Percentiles rank a stretch among this genome's conserved stretches.
These are phyloP conservation scores for Coniella lustricola DNA, from an alignment of 2,329 filamentous ascomycete genomes.

Conservation along the genomic window DNA sequence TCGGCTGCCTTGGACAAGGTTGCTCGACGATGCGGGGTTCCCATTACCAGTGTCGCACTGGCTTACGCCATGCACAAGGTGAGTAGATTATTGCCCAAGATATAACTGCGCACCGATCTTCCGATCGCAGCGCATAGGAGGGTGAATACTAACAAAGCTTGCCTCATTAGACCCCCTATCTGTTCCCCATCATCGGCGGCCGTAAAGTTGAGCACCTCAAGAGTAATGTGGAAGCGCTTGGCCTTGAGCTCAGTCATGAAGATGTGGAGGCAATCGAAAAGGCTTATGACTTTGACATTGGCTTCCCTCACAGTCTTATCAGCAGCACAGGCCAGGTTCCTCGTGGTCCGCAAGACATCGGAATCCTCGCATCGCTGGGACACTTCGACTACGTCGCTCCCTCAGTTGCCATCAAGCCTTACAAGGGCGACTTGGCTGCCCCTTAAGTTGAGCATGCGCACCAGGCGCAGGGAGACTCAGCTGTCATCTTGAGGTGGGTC, in stretches of 20 bases:
- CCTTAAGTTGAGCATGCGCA: no score
- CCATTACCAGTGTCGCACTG: constrained; percentile 48
- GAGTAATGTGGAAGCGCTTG: constrained; percentile 62
- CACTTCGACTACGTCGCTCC: constrained; percentile 43
- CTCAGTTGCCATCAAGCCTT: constrained; percentile 15
- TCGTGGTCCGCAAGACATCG: constrained; percentile 33
- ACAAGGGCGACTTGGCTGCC: neutral
- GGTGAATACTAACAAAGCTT: neutral
- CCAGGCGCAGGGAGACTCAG: no score
- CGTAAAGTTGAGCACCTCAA: constrained; percentile 63
- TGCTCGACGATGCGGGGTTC: constrained; percentile 34
- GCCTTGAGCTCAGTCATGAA: constrained; percentile 48
- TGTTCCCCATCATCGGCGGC: constrained; percentile 67
- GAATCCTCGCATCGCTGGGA: constrained; percentile 39
- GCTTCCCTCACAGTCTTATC: constrained; percentile 60
- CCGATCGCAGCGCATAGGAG: neutral
- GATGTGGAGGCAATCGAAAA: constrained; percentile 62
- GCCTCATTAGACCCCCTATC: constrained; percentile 45
- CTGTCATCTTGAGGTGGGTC: no score
- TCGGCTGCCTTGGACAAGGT: constrained; percentile 43
- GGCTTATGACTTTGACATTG: constrained; percentile 54
- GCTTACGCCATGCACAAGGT: constrained; percentile 66
- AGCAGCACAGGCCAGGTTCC: constrained; percentile 31
- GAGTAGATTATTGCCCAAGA: neutral
- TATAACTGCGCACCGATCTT: no score